Evolutionary conservation across 2,329 filamentous ascomycete genomes (phyloP).

Genomic region (Stagonosporopsis tanaceti): DNA sequence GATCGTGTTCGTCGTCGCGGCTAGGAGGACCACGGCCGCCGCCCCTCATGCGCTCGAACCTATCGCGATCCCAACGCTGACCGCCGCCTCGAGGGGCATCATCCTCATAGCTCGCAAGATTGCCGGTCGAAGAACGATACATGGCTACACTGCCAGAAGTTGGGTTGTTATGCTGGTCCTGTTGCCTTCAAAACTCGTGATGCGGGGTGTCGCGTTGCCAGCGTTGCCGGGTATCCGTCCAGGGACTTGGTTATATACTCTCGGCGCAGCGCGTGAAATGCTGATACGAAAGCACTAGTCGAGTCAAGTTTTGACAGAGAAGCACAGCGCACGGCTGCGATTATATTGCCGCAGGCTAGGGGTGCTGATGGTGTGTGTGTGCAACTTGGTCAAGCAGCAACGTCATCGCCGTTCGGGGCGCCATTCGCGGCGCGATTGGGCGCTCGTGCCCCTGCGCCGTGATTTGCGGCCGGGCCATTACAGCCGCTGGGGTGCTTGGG

Average conservation of each 20-base stretch:
- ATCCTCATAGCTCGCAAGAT: constrained; percentile 54
- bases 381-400: constrained; percentile 16
- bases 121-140: constrained; percentile 53
- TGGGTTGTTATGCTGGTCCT: neutral
- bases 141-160: constrained; percentile 23
- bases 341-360: constrained; percentile 18
- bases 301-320: neutral
- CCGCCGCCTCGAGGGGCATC: constrained; percentile 40
- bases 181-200: constrained; percentile 14
- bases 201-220: constrained; percentile 29
- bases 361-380: constrained; percentile 16
- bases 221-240: constrained; percentile 21
- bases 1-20: constrained; percentile 54
- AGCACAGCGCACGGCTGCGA: constrained; percentile 8
- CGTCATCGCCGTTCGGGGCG: constrained; percentile 14
- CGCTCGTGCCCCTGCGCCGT: constrained; percentile 10
- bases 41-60: constrained; percentile 56
- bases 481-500: constrained; percentile 5
- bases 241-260: constrained; percentile 4
- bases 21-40: constrained; percentile 55
- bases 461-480: constrained; percentile 19
- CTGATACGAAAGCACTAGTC: neutral
- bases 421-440: constrained; percentile 2
- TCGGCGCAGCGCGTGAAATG: neutral
- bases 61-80: constrained; percentile 60